phyloP scores from a whole-genome alignment of 2,329 filamentous ascomycete genomes.

The Aspergillus sp. region DNA sequence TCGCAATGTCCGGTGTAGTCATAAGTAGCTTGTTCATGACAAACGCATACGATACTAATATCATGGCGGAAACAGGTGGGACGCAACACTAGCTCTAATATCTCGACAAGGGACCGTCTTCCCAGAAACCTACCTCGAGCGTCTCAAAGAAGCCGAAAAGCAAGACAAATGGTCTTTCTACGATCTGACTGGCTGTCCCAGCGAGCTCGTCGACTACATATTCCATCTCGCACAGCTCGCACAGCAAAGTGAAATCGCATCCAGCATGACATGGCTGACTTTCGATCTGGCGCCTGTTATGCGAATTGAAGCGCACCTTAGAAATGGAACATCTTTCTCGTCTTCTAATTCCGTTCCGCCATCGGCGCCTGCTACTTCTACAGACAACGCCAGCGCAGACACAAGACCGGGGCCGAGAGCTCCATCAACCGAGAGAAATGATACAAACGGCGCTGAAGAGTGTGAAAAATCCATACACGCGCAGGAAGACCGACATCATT shows the following conservation, averaged over 20 bases:
- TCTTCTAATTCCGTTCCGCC: neutral
- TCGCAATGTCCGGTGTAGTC: too few relatives aligned
- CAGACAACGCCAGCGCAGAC: neutral
- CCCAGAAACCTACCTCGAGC: conserved; percentile 20
- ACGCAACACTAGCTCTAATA: conserved; percentile 35
- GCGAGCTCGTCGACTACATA: conserved; percentile 27
- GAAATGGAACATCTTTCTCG: neutral
- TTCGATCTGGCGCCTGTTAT: neutral
- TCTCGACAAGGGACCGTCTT: conserved; percentile 30
- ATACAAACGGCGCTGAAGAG: neutral
- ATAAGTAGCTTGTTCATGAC: fast-evolving
- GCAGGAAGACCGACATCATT: conserved; percentile 3
- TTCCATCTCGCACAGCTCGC: conserved; percentile 30
- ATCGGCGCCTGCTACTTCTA: too few relatives aligned
- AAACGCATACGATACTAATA: neutral
- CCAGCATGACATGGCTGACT: conserved; percentile 30
- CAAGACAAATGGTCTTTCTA: conserved; percentile 30
- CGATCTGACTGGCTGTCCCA: conserved; percentile 34
- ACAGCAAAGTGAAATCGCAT: conserved; percentile 26
- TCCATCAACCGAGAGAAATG: neutral
- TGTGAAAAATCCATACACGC: neutral
- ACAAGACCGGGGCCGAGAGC: neutral
- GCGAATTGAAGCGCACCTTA: neutral
- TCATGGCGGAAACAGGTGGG: conserved; percentile 12
- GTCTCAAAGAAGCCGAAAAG: conserved; percentile 18